Conservation (phyloP, 768 basidiomycete genomes). For the Holtermanniella nyarrowii region DNA sequence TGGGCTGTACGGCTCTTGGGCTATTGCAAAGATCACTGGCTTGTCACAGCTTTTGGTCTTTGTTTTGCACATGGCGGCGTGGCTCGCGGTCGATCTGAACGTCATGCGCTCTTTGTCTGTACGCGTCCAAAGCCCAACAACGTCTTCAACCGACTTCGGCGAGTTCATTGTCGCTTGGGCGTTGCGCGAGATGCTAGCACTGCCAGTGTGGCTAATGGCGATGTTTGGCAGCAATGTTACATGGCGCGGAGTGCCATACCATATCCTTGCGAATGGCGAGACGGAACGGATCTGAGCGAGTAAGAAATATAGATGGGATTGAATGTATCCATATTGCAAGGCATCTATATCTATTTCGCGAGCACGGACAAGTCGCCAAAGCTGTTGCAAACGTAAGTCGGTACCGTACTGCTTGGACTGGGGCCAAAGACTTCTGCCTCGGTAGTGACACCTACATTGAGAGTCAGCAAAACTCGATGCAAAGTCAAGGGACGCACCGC, state of each 20-base stretch:
- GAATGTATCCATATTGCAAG: background rate
- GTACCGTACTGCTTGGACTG: slow-evolving; percentile 59
- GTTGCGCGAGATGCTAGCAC: slow-evolving; percentile 64
- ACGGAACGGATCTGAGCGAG: slow-evolving; percentile 39
- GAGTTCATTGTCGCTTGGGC: slow-evolving; percentile 69
- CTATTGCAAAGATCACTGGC: slow-evolving; percentile 44
- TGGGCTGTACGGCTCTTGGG: slow-evolving; percentile 54
- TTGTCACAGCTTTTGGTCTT: slow-evolving; percentile 42
- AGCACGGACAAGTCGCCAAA: slow-evolving; percentile 61
- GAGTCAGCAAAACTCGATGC: background rate
- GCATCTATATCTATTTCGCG: slow-evolving; percentile 15
- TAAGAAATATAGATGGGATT: background rate
- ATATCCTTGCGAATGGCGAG: slow-evolving; percentile 63
- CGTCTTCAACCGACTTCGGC: slow-evolving; percentile 41
- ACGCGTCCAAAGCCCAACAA: slow-evolving; percentile 48
- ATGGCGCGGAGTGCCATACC: slow-evolving; percentile 79
- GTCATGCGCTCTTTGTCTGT: slow-evolving; percentile 69
- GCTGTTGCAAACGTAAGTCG: slow-evolving; percentile 68
- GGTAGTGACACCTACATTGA: slow-evolving; percentile 58
- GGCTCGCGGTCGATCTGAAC: slow-evolving; percentile 71
- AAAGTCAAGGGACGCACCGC: slow-evolving; percentile 6
- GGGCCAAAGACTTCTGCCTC: slow-evolving; percentile 64
- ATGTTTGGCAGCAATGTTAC: slow-evolving; percentile 69
- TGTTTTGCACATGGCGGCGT: slow-evolving; percentile 49
- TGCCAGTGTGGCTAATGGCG: slow-evolving; percentile 80